phyloP scores from a whole-genome alignment of 768 basidiomycete genomes.

The Kwoniella newhampshirensis region DNA sequence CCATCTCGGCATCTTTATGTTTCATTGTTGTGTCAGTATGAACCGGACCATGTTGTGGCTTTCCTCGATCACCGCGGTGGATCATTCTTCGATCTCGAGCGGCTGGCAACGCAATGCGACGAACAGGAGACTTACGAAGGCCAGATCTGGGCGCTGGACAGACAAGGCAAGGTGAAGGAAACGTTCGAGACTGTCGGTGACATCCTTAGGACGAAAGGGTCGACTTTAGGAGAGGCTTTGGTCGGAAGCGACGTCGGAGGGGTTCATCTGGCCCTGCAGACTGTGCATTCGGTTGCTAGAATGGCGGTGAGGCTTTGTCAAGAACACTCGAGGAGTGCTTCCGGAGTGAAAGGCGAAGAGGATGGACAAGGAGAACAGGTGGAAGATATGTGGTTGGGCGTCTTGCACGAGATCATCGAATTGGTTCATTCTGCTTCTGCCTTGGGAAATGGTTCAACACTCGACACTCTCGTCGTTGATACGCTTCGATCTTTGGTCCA shows the following conservation, averaged over 20 bases:
- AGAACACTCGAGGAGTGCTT: slow-evolving; percentile 56
- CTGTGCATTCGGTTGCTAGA: slow-evolving; percentile 62
- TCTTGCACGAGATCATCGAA: slow-evolving; percentile 77
- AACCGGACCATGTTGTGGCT: slow-evolving; percentile 65
- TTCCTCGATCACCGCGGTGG: slow-evolving; percentile 63
- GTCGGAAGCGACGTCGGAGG: slow-evolving; percentile 15
- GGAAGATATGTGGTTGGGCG: slow-evolving; percentile 89
- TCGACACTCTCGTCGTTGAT: slow-evolving; percentile 53
- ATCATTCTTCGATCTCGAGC: slow-evolving; percentile 61
- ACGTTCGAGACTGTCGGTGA: slow-evolving; percentile 68
- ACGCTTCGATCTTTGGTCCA: slow-evolving; percentile 74
- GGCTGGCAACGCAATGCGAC: slow-evolving; percentile 67
- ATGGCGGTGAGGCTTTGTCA: slow-evolving; percentile 70
- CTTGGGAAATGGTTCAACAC: background rate
- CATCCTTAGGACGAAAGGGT: slow-evolving; percentile 43
- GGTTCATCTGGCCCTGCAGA: slow-evolving; percentile 28
- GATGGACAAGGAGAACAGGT: slow-evolving; percentile 9
- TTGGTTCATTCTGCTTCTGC: slow-evolving; percentile 67
- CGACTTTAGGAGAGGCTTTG: slow-evolving; percentile 28
- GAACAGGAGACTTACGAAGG: slow-evolving; percentile 67
- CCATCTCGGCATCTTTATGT: slow-evolving; percentile 66
- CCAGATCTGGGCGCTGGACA: slow-evolving; percentile 75
- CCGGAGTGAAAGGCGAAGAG: slow-evolving; percentile 25
- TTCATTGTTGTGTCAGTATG: slow-evolving; percentile 68
- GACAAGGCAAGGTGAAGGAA: slow-evolving; percentile 62